Base-by-base conservation (phyloP, 805 yeast species). In the Maudiozyma bulderi region DNA sequence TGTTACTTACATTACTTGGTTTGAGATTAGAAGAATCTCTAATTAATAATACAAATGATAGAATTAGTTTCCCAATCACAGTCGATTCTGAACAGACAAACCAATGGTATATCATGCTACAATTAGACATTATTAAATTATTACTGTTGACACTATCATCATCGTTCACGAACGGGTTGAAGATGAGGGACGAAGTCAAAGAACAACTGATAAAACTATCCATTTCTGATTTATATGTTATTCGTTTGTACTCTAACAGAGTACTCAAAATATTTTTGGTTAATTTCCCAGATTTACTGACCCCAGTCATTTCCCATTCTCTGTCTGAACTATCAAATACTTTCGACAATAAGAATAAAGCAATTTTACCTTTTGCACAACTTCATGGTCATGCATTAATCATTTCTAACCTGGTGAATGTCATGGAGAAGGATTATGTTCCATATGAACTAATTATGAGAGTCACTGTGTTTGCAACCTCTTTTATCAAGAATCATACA, bases 401-500 rank as follows among this genome's bases (percentile, higher is more conserved):
- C 9, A 59, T 73, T 15, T 67, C 75, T 2, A 70, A 61, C 45
- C 45, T 70, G 29, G 58, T 71, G 1, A 57, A 60, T 8, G 52
- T 60, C 6, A 66, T 73, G 1, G 66, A 67, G 38, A 64, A 64
- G 34, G 73, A 72, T 46, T 73, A 72, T 54, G 75, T 76, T 6
- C 67, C 81, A 3, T 64, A 68, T 37, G 73, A 71, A 32, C 57
- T 75, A 14, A 66, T 77, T 6, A 67, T 75, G 49, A 65, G 73
- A 47, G 65, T 75, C 5, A 70, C 76, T 45, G 68, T 70, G 0
- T 66, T 74, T 33, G 73, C 77, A 0, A 68, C 73, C 11, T 65
- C 74, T 32, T 65, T 73, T 37, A 58, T 75, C n/a, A 74, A 73
- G 50, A 62, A 67, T 32, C 62, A 60, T 31, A 60, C 66, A 1